A percentile compares a stretch with the other conserved stretches of the same genome.
phyloP scores from a whole-genome alignment of 495 filamentous ascomycete species.

The Talaromyces thailandensis region DNA sequence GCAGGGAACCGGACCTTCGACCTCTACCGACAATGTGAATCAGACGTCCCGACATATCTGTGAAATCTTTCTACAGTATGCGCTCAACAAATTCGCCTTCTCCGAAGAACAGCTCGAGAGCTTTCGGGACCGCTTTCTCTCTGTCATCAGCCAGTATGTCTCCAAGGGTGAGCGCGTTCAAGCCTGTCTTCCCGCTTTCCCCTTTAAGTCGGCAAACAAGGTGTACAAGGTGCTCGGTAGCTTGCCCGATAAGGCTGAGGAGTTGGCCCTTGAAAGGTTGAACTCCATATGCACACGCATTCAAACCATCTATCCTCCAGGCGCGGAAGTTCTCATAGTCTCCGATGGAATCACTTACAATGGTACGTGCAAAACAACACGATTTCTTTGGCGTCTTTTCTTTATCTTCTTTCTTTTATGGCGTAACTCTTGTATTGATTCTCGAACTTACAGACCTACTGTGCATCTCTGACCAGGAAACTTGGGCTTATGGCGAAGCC shows the following conservation, averaged over 20 bases:
- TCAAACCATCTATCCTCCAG: slow-evolving; percentile 33
- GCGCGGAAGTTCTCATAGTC: slow-evolving; percentile 38
- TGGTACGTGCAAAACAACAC: no score
- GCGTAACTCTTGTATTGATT: no score
- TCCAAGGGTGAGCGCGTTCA: slow-evolving; percentile 9
- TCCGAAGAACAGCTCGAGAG: background rate
- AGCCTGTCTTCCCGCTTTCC: slow-evolving; percentile 42
- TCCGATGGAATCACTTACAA: slow-evolving; percentile 47
- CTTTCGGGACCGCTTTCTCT: background rate
- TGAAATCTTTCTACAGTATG: background rate
- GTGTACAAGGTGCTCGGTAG: slow-evolving; percentile 36
- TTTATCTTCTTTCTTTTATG: no score
- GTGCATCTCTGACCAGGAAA: slow-evolving; percentile 37
- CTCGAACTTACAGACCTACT: slow-evolving; percentile 29
- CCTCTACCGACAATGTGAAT: background rate
- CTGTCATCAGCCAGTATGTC: background rate
- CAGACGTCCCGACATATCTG: background rate
- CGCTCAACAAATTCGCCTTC: background rate
- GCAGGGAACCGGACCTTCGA: no score
- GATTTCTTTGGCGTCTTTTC: no score
- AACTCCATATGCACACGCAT: slow-evolving; percentile 32
- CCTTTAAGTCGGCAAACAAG: slow-evolving; percentile 43
- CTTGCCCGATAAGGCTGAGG: slow-evolving; percentile 42
- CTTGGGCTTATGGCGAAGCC: slow-evolving; percentile 42
- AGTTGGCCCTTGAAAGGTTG: slow-evolving; percentile 39